phyloP scores from a whole-genome alignment of 2,329 filamentous ascomycete species.

The Aspergillus pseudoterreus region DNA sequence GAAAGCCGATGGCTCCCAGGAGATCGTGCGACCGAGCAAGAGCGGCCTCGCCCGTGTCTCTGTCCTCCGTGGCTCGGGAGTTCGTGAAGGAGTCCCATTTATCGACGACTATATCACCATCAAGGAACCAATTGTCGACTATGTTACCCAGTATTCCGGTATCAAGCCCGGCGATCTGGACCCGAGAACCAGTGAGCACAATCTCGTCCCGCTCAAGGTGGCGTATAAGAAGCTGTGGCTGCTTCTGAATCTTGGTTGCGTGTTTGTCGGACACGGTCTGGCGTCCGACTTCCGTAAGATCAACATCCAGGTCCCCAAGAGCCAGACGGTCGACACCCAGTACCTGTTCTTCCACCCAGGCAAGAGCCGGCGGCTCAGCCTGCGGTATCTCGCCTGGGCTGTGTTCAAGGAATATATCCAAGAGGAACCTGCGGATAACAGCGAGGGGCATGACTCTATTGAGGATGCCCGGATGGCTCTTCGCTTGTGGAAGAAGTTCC shows the following conservation, averaged over 20 bases:
- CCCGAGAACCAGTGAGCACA: conserved; percentile 70
- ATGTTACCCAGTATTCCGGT: conserved; percentile 89
- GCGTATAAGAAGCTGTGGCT: conserved; percentile 99
- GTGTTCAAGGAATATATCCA: conserved; percentile 94
- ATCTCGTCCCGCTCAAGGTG: conserved; percentile 80
- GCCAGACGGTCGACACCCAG: conserved; percentile 91
- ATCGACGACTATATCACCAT: conserved; percentile 97
- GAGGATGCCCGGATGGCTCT: conserved; percentile 91
- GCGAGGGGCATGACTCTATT: conserved; percentile 75
- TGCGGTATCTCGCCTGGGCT: conserved; percentile 88
- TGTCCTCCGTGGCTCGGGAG: conserved; percentile 74
- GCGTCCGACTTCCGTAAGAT: conserved; percentile 96
- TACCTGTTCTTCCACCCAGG: conserved; percentile 81
- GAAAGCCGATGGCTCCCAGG: conserved; percentile 87
- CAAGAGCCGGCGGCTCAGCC: conserved; percentile 78
- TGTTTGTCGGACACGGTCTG: conserved; percentile 89
- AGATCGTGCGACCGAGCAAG: conserved; percentile 86
- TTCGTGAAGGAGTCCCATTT: conserved; percentile 77
- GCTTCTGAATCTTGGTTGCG: conserved; percentile 86
- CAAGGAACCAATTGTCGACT: conserved; percentile 87
- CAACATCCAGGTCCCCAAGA: conserved; percentile 90
- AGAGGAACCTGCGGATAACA: conserved; percentile 58
- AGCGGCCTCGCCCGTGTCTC: conserved; percentile 92
- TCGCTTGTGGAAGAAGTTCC: conserved; percentile 82
- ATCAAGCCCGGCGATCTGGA: conserved; percentile 85